Conservation (phyloP, 345 rosid genomes). For the Eucalyptus viminalis region DNA sequence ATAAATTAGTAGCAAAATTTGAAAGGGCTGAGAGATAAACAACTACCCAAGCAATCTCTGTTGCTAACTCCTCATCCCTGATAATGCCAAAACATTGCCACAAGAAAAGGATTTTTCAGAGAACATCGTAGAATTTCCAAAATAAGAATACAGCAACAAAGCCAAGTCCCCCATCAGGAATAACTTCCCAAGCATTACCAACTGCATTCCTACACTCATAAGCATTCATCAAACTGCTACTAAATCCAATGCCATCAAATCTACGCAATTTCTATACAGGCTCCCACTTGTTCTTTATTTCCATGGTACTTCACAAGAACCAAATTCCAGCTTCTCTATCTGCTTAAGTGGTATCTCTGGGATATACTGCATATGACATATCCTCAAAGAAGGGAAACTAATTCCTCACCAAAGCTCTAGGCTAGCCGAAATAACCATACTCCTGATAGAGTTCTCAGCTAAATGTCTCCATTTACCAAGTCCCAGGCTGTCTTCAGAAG, state of each 20-base stretch:
- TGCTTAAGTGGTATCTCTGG: not conserved
- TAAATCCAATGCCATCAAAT: not conserved
- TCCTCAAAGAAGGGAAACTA: not conserved
- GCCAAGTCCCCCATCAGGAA: not conserved
- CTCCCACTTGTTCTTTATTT: not conserved
- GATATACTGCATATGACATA: not conserved
- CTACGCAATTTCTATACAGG: not conserved
- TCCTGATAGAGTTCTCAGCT: not conserved
- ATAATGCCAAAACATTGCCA: not conserved
- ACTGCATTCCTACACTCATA: not conserved
- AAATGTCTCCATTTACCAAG: not conserved
- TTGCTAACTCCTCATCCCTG: conserved; percentile 89
- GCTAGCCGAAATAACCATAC: not conserved
- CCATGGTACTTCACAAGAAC: not conserved
- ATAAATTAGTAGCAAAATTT: conserved; percentile 53
- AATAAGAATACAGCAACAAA: not conserved
- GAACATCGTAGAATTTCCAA: not conserved
- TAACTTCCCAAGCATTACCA: not conserved
- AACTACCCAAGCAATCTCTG: conserved; percentile 93
- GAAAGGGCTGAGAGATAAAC: conserved; percentile 98
- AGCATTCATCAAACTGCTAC: not conserved
- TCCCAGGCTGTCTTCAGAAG: not conserved
- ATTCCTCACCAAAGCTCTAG: not conserved
- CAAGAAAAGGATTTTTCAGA: not conserved
- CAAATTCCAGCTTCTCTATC: not conserved